Base-by-base conservation (phyloP, 441 rosid species). In the Corymbia citriodora region DNA sequence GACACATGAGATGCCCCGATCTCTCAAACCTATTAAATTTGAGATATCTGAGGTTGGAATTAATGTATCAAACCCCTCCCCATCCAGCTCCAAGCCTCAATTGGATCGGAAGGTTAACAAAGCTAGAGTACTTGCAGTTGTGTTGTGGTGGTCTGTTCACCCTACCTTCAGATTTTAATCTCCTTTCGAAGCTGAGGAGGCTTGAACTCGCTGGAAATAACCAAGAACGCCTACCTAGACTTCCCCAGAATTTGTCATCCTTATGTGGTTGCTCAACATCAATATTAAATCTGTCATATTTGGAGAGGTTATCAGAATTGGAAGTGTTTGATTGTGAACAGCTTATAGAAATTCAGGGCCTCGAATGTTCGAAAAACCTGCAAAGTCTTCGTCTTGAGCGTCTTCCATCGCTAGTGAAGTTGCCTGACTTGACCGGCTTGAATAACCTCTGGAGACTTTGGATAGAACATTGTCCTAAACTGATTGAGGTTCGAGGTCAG, bases 381-480 rank as follows among this genome's bases (percentile, higher is more conserved):
- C 8, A 49, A 49, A 0, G 0, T 2, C 87, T 83, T 63, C 1
- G 7, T 1, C 9, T 29, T 63, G 0, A 2, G 0, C 0, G 0
- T 29, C 72, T 63, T 63, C 72, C 18, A 29, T 14, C 10, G 4
- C 19, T 63, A 33, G 33, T 63, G 33, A 63, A 63, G 17, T 63
- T 29, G 63, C 70, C 33, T 13, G 5, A 63, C 70, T 2, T 29
- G 1, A 63, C 18, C 17, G 7, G 2, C 70, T 63, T 13, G 33
- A 29, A 1, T 9, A 63, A 63, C 9, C 33, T 63, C 9, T 2
- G 4, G 16, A 16, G 14, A 13, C 3, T 61, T 29, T 0, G 2
- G 4, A 63, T 63, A 29, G 0, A 0, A 49, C 1, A 3, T 25
- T 83, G 87, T 40, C 17, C n/a, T 23, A 9, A 17, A 54, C 8